A percentile compares a stretch with the other conserved stretches of the same genome.
These are phyloP conservation scores for Diaporthe sp. DNA, from an alignment of 2,329 filamentous ascomycete species.

Conservation along the genomic window DNA sequence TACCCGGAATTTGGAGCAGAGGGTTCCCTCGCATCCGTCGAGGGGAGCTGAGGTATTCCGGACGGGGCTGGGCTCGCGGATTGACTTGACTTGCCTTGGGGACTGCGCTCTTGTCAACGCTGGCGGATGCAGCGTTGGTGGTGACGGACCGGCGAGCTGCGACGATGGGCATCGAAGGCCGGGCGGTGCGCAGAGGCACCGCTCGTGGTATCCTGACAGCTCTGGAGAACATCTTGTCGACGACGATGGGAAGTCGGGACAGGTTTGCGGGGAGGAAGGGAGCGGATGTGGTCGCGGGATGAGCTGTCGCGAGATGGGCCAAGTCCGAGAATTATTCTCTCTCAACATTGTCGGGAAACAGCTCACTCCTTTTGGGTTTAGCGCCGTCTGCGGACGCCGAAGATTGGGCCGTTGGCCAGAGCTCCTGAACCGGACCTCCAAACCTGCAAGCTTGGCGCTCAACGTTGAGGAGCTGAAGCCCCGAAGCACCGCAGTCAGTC, in stretches of 20 bases:
- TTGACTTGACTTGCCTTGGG: constrained; percentile 54
- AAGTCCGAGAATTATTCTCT: constrained; percentile 38
- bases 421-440: constrained; percentile 23
- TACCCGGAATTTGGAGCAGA: constrained; percentile 34
- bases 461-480: constrained; percentile 17
- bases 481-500: not conserved
- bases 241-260: constrained; percentile 25
- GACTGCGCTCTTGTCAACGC: constrained; percentile 80
- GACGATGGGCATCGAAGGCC: constrained; percentile 55
- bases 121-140: constrained; percentile 92
- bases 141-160: constrained; percentile 81
- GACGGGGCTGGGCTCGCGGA: constrained; percentile 23
- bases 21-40: not conserved
- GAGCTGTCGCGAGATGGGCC: constrained; percentile 23
- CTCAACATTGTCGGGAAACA: constrained; percentile 33
- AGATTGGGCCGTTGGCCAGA: constrained; percentile 24
- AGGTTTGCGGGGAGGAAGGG: constrained; percentile 25
- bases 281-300: constrained; percentile 21
- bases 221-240: constrained; percentile 74
- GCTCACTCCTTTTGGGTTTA: constrained; percentile 28
- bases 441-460: constrained; percentile 12
- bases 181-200: constrained; percentile 65
- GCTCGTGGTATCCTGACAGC: constrained; percentile 71
- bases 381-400: constrained; percentile 25
- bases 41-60: not conserved